Base-by-base conservation (phyloP, 169 alveolate species). In the Plasmodium ovale region DNA sequence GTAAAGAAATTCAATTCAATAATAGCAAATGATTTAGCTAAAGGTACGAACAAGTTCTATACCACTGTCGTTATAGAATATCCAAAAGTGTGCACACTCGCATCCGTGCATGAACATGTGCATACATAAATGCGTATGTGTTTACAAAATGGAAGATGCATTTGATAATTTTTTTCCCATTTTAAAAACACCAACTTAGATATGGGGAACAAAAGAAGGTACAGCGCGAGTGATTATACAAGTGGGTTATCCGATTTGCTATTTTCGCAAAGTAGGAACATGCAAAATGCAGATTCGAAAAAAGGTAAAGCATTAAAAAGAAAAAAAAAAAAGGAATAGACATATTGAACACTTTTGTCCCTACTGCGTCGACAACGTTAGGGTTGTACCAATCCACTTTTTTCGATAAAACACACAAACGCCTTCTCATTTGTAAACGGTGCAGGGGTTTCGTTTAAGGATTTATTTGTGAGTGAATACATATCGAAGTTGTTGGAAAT, bases 401-500 rank as follows among this genome's bases (percentile, higher is more conserved):
- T 59, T 6, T 59, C 10, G 42, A 56, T 53, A 72, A 53, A 12
- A 33, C 56, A 47, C 3, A 25, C n/a, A 39, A 9, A 54, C 19
- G 21, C 5, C 23, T 33, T 64, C 21, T 51, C 49, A 47, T 56
- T 56, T 19, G 44, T 23, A 14, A 14, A 4, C 10, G 9, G 21
- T 62, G 12, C 31, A 84, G 91, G 31, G n/a, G 72, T 84, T 31
- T 67, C 68, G 16, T 84, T 84, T 68, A 68, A 67, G 49, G 91
- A 84, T 62, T 29, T 84, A n/a, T 68, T 84, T 84, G 58, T 25
- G 39, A 54, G 39, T 44, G 91, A 84, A 56, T 37, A 84, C 60
- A 21, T 84, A 9, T 68, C 84, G 1, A 69, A 84, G 16, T 49
- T 84, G 47, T 47, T 84, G 31, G 91, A 84, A 37, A 62, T 68